Evolutionary conservation across 139 green algal genomes (phyloP), one percentile per base, ranked within the genome.

Genomic region (Spirogloea muscicola): DNA sequence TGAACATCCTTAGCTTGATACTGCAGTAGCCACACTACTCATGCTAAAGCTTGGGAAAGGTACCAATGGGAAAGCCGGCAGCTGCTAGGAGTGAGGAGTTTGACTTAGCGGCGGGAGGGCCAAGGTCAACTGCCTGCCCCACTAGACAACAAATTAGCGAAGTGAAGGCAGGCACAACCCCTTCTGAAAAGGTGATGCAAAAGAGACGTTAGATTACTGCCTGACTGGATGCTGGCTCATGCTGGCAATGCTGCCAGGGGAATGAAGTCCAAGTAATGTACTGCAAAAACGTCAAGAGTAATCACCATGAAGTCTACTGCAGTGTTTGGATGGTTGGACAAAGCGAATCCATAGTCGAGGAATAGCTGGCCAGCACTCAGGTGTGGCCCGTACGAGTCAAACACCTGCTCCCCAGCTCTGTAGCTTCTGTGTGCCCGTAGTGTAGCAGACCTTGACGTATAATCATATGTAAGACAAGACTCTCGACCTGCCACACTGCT

Each of bases 291-390:
- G 18, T 31, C n/a, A n/a, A n/a, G n/a, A n/a, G n/a, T n/a, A n/a
- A 63, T 4, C 3, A 18, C 2, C 52, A 63, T 63, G 52, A 4
- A 2, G 13, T 10, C n/a, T 5, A 18, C 2, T 63, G 25, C n/a
- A 62, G 4, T 6, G 7, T 3, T 5, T 36, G 18, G n/a, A 63
- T 60, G 41, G 0, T n/a, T 37, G n/a, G 1, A 10, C 48, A 0
- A 66, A 68, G 18, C 72, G 10, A 80, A 80, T 6, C 60, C 72
- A 69, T 80, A 64, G 59, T 70, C 57, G 31, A 80, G 18, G 31
- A 74, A 70, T 25, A 80, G 44, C 9, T 73, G 43, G 16, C 42
- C 27, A 4, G 72, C 31, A 34, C 18, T 58, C 31, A 73, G 72
- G 21, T 21, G 18, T 41, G 60, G 60, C 21, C 60, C 72, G 60